Base-by-base conservation (phyloP, 2,329 filamentous ascomycete genomes). In the Aspergillus sp. region DNA sequence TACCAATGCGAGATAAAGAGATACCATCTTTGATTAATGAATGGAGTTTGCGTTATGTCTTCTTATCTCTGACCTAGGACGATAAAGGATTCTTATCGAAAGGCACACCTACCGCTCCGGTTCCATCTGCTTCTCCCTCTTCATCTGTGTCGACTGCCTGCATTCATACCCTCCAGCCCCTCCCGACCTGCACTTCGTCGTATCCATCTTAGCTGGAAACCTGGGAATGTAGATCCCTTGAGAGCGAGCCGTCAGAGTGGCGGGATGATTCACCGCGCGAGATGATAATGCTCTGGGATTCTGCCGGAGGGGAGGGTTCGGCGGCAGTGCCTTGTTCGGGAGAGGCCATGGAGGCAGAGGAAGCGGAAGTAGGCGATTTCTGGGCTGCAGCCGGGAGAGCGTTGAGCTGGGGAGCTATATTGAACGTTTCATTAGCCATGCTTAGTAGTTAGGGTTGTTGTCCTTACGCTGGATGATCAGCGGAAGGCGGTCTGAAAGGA, bases 121-220 rank as follows among this genome's bases (percentile, higher is more conserved):
- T 10, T 29, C 28, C 7, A 43, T 48, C 41, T 41, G 46, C 46
- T 46, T 43, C 44, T 51, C 46, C 9, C 48, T 39, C 46, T 47
- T 19, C 19, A 2, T 19, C 19, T 19, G 19, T 19, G 19, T 19
- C 19, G 19, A 19, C 19, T 19, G 19, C 19, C 19, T 19, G 19
- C 19, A 19, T 19, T 19, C 19, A 19, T 19, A 19, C 19, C 19
- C 19, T 19, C 19, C 19, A 19, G 19, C 19, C 19, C 19, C 19
- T 19, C 19, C 19, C 19, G 19, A 19, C 19, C 39, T 53, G 42
- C 26, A 19, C 26, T 41, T 43, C 62, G 12, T 19, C 12, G 36
- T 6, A 19, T 7, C 36, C 36, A 8, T 26, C 12, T 27, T 19
- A 4, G 12, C 12, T 8, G 3, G 36, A 39, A 28, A 39, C 8